Base-by-base conservation (phyloP, 768 basidiomycete species). In the Kwoniella sp. region DNA sequence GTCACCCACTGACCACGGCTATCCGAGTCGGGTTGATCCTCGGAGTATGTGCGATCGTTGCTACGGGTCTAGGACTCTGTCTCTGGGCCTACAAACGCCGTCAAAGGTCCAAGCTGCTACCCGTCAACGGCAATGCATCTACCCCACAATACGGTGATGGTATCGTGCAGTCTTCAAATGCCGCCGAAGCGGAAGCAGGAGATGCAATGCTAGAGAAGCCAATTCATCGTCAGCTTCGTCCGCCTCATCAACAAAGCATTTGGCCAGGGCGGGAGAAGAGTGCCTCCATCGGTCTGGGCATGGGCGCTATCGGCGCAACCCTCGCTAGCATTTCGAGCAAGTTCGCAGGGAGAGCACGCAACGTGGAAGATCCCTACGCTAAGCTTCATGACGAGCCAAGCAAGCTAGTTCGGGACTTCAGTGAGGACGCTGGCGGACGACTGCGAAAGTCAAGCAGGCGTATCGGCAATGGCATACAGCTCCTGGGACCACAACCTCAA, bases 11-110 rank as follows among this genome's bases (percentile, higher is more conserved):
- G 10, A 45, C 59, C 11, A 82, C 52, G 0, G 33, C 55, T 27
- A 55, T 88, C 62, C 81, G 79, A 2, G 70, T 89, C 5, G 85
- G 85, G 10, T 77, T 81, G 3, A 75, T 80, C 0, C 77, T 90
- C 38, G 87, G 84, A 12, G 67, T 81, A 6, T 70, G 86, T 7
- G 84, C 77, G 10, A 73, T 85, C 11, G 46, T 83, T 14, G 79
- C 77, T 3, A 68, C 78, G 7, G 76, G 73, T 12, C 58, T 78
- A 0, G 77, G 68, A 0, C 71, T 47, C 7, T 46, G 52, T 15
- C 22, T 46, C 0, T 54, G 52, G 52, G 36, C 32, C 40, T 47
- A 36, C 45, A 34, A 14, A 27, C 51, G 59, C 4, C 33, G 46
- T 12, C 46, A 27, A 5, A 6, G 40, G 39, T 25, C 59, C 26